Evolutionary conservation across 2,329 filamentous ascomycete species (phyloP).

Genomic region (Arthrobotrys sphaeroides): DNA sequence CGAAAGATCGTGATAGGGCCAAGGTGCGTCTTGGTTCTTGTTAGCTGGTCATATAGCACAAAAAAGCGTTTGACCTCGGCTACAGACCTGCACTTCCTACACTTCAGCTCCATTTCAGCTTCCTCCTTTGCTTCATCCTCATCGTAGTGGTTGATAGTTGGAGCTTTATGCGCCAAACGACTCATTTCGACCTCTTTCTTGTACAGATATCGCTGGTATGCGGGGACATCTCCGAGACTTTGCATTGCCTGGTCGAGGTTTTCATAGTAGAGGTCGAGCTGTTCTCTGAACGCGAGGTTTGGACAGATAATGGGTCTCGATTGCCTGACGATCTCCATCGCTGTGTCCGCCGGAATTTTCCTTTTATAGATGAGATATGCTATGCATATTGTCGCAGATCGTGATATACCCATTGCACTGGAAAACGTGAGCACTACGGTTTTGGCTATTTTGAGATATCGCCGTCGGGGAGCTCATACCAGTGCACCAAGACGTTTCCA

Average conservation of each 20-base stretch:
- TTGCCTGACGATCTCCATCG: slow-evolving; percentile 75
- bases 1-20: slow-evolving; percentile 60
- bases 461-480: slow-evolving; percentile 65
- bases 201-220: slow-evolving; percentile 83
- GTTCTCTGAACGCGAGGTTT: slow-evolving; percentile 89
- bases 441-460: too few species aligned
- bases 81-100: slow-evolving; percentile 85
- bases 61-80: background rate
- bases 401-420: slow-evolving; percentile 95
- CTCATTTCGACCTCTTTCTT: slow-evolving; percentile 72
- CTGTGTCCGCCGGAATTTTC: slow-evolving; percentile 65
- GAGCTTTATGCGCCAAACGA: slow-evolving; percentile 79
- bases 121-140: slow-evolving; percentile 68
- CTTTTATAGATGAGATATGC: slow-evolving; percentile 83
- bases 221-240: slow-evolving; percentile 73
- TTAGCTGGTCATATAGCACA: slow-evolving; percentile 24
- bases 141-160: slow-evolving; percentile 84
- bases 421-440: background rate
- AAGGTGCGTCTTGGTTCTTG: slow-evolving; percentile 61
- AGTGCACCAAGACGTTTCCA: slow-evolving; percentile 72
- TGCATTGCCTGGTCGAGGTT: slow-evolving; percentile 78
- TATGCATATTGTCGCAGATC: slow-evolving; percentile 83
- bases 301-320: slow-evolving; percentile 83
- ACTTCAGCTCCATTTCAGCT: slow-evolving; percentile 71
- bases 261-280: slow-evolving; percentile 84